Evolutionary conservation across 352 stramenopile species (phyloP).

Genomic region (Pseudoperonospora humuli): DNA sequence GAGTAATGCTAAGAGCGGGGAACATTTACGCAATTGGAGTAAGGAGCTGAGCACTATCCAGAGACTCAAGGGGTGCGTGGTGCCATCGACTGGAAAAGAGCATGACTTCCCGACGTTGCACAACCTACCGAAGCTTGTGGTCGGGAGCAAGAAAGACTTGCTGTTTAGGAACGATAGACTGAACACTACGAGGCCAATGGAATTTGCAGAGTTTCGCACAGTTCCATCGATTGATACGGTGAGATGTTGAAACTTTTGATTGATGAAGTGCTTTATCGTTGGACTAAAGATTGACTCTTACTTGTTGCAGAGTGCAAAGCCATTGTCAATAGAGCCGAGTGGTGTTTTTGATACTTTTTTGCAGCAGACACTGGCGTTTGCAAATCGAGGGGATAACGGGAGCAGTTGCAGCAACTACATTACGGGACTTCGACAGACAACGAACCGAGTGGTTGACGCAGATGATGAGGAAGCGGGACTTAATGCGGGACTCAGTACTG

Average conservation of each 20-base stretch:
- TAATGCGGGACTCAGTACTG: constrained; percentile 3
- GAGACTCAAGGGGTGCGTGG: constrained; percentile 44
- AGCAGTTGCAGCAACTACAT: constrained; percentile 8
- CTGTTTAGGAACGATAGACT: constrained; percentile 13
- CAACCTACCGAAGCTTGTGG: constrained; percentile 58
- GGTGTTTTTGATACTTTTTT: constrained; percentile 53
- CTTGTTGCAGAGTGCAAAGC: constrained; percentile 41
- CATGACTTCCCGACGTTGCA: constrained; percentile 35
- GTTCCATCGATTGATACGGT: constrained; percentile 55
- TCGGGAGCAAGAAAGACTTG: constrained; percentile 78
- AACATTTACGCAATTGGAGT: constrained; percentile 56
- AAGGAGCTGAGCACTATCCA: constrained; percentile 44
- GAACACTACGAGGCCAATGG: constrained; percentile 22
- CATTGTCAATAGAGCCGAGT: constrained; percentile 40
- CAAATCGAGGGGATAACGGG: constrained; percentile 26
- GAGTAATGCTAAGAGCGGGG: constrained; percentile 66
- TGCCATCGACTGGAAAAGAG: constrained; percentile 24
- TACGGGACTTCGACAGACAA: constrained; percentile 43
- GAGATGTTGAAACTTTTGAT: neutral
- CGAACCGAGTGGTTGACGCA: constrained; percentile 24
- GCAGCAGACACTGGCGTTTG: constrained; percentile 51
- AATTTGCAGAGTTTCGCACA: constrained; percentile 35
- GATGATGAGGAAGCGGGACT: constrained; percentile 8
- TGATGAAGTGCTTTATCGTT: neutral
- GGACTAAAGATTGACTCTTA: neutral